Evolutionary conservation across 768 basidiomycete species (phyloP).

Genomic region (Xerocomus spinulosus): DNA sequence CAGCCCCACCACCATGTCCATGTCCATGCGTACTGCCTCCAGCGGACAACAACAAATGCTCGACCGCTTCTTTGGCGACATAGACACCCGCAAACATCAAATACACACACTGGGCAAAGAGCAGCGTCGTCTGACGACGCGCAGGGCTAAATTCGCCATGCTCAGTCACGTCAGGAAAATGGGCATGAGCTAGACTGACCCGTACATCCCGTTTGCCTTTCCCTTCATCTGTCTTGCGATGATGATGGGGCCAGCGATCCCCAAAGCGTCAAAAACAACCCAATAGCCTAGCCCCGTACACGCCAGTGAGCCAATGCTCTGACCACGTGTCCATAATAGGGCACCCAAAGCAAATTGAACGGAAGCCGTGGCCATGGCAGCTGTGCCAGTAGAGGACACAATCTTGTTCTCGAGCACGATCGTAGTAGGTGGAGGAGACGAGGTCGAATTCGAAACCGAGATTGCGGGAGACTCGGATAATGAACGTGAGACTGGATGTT

Average conservation of each 20-base stretch:
- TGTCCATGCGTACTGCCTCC: conserved; percentile 70
- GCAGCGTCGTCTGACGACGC: conserved; percentile 61
- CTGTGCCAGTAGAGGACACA: conserved; percentile 19
- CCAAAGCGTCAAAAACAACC: conserved; percentile 92
- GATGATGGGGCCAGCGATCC: conserved; percentile 47
- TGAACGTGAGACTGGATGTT: conserved; percentile 16
- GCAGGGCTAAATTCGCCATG: conserved; percentile 42
- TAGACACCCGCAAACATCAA: conserved; percentile 93
- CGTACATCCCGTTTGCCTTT: conserved; percentile 42
- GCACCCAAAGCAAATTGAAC: conserved; percentile 64
- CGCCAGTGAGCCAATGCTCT: conserved; percentile 79
- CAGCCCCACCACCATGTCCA: conserved; percentile 61
- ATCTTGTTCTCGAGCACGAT: conserved; percentile 1
- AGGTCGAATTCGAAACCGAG: conserved; percentile 10
- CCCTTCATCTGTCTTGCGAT: conserved; percentile 36
- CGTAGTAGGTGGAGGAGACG: background rate
- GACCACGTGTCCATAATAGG: conserved; percentile 84
- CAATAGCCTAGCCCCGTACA: conserved; percentile 94
- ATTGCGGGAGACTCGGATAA: conserved; percentile 21
- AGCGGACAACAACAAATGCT: conserved; percentile 78
- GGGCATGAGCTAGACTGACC: conserved; percentile 46
- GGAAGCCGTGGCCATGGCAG: conserved; percentile 21
- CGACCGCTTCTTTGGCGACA: conserved; percentile 94
- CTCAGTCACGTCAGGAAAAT: background rate
- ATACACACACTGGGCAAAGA: conserved; percentile 92